These are phyloP conservation scores for Hypoxylon subgilvum DNA, from an alignment of 495 filamentous ascomycete genomes.

Conservation along the genomic window DNA sequence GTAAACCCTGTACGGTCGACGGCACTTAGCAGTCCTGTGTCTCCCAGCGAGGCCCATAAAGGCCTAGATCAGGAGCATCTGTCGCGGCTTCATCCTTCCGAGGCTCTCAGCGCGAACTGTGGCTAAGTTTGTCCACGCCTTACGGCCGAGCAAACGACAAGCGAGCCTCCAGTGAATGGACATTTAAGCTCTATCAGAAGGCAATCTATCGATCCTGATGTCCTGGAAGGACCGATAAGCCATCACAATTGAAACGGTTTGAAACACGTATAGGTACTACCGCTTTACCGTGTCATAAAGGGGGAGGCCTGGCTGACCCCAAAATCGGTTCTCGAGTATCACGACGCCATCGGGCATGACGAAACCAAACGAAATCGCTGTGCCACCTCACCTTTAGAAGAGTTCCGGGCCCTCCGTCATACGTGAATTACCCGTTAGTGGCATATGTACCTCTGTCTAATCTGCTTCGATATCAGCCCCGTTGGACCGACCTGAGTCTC, in stretches of 20 bases:
- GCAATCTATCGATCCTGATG: constrained; percentile 4
- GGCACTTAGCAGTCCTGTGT: constrained; percentile 36
- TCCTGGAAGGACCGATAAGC: constrained; percentile 33
- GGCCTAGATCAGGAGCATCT: constrained; percentile 35
- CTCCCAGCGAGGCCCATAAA: constrained; percentile 20
- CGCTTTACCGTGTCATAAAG: constrained; percentile 27
- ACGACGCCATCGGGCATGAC: constrained; percentile 40
- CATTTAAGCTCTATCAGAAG: constrained; percentile 5
- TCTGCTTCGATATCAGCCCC: constrained; percentile 4
- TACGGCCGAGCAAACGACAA: constrained; percentile 38
- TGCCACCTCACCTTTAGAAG: constrained; percentile 30
- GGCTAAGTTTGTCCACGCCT: constrained; percentile 31
- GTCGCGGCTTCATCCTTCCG: constrained; percentile 16
- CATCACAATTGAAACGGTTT: constrained; percentile 37
- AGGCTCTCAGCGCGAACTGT: constrained; percentile 11
- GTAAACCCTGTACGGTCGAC: constrained; percentile 37
- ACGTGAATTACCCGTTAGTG: constrained; percentile 17
- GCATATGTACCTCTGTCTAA: constrained; percentile 8
- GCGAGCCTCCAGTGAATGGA: constrained; percentile 11
- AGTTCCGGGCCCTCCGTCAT: constrained; percentile 28
- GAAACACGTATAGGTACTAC: constrained; percentile 36
- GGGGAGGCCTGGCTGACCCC: constrained; percentile 19
- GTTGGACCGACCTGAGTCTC: background rate
- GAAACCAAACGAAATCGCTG: constrained; percentile 39
- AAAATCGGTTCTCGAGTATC: constrained; percentile 29